Evolutionary conservation across 2,329 filamentous ascomycete genomes (phyloP), one percentile per base, ranked within the genome.

Genomic region (Neonectria hederae): DNA sequence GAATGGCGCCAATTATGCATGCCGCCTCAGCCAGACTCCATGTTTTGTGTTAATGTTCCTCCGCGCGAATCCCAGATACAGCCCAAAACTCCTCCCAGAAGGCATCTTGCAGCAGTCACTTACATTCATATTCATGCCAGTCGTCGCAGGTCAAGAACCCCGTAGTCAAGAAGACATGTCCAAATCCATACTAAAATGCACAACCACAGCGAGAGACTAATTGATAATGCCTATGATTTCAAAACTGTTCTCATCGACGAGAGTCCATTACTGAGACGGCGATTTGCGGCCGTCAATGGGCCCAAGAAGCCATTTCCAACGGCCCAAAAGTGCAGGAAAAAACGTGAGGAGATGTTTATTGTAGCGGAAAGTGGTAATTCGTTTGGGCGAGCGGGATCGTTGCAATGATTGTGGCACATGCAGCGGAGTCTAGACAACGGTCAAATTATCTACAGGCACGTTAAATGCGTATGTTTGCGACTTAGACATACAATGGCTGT

Each of bases 11-110:
- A 69, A 76, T 69, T 58, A 66, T 49, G 49, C 66, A 58, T 56
- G 69, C 71, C 22, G 59, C 61, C 55, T 76, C 67, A 59, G 72
- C 70, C 62, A 71, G 54, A 59, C 14, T n/a, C 43, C 26, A 51
- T 55, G 38, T 65, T 54, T 49, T 71, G 22, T 14, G 28, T n/a
- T 52, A 64, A 58, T 30, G 49, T 46, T 54, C 66, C 46, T 67
- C 58, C 17, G 56, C 71, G 62, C 69, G 26, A 30, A 74, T 71
- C 38, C 62, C 59, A 35, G 69, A 68, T 58, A 56, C 62, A 52
- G 28, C 19, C 72, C 69, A 76, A 51, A 77, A 76, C 59, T 76
- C 75, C 2, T 70, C 52, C 74, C 73, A 76, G 59, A 76, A 77
- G 22, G 54, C 58, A 0, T 68, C 61, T 55, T 58, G 62, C 26